A percentile compares a stretch with the other conserved stretches of the same genome.
These are phyloP conservation scores for Pestalotiopsis fici DNA, from an alignment of 2,329 filamentous ascomycete genomes.

Conservation along the genomic window DNA sequence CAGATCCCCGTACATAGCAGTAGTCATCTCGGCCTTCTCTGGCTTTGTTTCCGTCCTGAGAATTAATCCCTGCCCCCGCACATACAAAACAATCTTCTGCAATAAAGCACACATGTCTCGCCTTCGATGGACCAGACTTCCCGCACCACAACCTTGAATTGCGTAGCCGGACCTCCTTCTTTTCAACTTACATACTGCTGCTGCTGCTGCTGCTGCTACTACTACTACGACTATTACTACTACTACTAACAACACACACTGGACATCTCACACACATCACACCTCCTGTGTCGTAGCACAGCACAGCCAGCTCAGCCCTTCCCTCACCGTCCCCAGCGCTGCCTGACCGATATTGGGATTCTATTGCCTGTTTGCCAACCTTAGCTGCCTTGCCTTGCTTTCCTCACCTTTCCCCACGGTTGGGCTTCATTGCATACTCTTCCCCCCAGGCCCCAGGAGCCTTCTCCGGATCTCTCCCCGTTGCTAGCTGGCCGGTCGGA, in stretches of 20 bases:
- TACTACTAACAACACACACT: neutral
- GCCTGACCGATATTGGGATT: constrained; percentile 30
- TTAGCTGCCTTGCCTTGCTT: constrained; percentile 21
- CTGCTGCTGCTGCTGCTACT: neutral
- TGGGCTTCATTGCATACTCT: constrained; percentile 57
- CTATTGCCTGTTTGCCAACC: constrained; percentile 13
- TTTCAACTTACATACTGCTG: constrained; percentile 28
- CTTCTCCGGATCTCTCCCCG: constrained; percentile 30
- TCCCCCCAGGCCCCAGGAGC: constrained; percentile 18
- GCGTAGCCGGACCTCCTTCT: constrained; percentile 47
- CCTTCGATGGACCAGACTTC: constrained; percentile 54
- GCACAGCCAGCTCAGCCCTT: constrained; percentile 35
- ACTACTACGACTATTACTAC: neutral
- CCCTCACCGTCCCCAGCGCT: constrained; percentile 31
- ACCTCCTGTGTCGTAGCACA: constrained; percentile 39
- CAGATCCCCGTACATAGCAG: constrained; percentile 1
- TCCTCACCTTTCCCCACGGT: constrained; percentile 41
- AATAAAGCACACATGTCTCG: constrained; percentile 68
- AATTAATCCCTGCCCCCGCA: constrained; percentile 50
- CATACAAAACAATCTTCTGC: constrained; percentile 49
- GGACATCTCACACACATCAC: constrained; percentile 26
- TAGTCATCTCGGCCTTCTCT: constrained; percentile 30
- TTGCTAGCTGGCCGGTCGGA: constrained; percentile 21
- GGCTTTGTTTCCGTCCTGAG: constrained; percentile 37
- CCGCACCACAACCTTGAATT: constrained; percentile 47